phyloP scores from a whole-genome alignment of 371 early-diverging fungal genomes.

The Dichotomocladium elegans region DNA sequence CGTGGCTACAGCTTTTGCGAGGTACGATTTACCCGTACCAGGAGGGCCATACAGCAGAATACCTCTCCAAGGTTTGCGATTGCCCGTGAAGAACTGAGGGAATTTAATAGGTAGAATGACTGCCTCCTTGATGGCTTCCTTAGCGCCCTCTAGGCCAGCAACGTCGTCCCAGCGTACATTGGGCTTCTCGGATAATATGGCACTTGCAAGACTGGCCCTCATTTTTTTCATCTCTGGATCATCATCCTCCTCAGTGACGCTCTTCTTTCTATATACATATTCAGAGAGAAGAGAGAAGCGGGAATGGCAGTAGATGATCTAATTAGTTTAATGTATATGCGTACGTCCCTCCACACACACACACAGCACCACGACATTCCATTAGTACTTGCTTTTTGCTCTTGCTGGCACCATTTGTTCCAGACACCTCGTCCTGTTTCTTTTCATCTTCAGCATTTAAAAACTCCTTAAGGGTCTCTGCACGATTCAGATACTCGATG shows the following conservation, averaged over 20 bases:
- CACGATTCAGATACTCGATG: slow-evolving; percentile 90
- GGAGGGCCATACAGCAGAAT: slow-evolving; percentile 98
- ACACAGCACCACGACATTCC: slow-evolving; percentile 1
- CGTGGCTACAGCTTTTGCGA: slow-evolving; percentile 97
- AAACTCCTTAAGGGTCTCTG: slow-evolving; percentile 90
- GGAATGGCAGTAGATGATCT: too few species aligned
- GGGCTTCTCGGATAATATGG: slow-evolving; percentile 92
- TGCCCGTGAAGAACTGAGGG: slow-evolving; percentile 91
- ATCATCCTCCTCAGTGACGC: slow-evolving; percentile 54
- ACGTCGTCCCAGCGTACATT: slow-evolving; percentile 97
- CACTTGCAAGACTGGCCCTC: slow-evolving; percentile 75
- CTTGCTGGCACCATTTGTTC: slow-evolving; percentile 51
- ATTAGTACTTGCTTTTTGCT: slow-evolving; percentile 44
- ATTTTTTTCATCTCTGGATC: slow-evolving; percentile 93
- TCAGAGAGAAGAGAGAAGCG: too few species aligned
- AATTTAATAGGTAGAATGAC: slow-evolving; percentile 98
- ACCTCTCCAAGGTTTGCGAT: slow-evolving; percentile 96
- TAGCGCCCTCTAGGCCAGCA: slow-evolving; percentile 97
- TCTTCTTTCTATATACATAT: slow-evolving; percentile 32
- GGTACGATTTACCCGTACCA: slow-evolving; percentile 96
- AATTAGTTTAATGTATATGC: neutral
- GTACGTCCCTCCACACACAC: neutral
- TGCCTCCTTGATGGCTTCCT: slow-evolving; percentile 97
- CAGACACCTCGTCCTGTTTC: slow-evolving; percentile 59
- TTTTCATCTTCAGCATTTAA: slow-evolving; percentile 67